phyloP scores from a whole-genome alignment of 306 rosid genomes.

The Vicia faba region DNA sequence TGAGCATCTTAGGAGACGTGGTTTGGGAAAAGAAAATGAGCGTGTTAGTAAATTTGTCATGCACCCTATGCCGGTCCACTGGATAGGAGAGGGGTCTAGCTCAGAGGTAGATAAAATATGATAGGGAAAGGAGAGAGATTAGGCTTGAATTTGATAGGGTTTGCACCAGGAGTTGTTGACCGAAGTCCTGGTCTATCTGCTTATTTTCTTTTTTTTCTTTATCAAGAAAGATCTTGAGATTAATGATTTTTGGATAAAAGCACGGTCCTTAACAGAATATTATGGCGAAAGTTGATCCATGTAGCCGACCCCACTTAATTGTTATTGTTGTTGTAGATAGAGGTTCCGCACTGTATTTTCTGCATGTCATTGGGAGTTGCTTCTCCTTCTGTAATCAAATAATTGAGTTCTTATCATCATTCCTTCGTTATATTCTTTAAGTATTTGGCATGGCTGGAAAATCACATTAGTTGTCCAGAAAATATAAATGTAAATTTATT shows the following conservation, averaged over 20 bases:
- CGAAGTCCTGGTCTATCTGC: neutral
- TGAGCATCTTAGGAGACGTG: neutral
- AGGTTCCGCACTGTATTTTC: conserved; percentile 5
- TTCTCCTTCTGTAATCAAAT: neutral
- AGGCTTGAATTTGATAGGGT: neutral
- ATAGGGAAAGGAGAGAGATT: neutral
- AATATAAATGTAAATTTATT: conserved; percentile 19
- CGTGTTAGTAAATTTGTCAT: neutral
- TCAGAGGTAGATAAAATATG: conserved; percentile 3
- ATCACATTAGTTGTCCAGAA: neutral
- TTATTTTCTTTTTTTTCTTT: neutral
- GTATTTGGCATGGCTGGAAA: neutral
- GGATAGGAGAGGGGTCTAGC: neutral
- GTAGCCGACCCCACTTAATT: too few species aligned
- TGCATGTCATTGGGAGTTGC: neutral
- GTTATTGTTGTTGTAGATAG: too few species aligned
- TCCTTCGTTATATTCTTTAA: neutral
- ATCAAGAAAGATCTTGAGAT: too few species aligned
- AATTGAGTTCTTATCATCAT: conserved; percentile 2
- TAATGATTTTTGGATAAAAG: too few species aligned
- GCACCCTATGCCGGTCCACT: neutral
- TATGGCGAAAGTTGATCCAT: too few species aligned
- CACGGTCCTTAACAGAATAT: too few species aligned
- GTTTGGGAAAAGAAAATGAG: neutral
- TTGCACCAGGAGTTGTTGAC: neutral